phyloP scores from a whole-genome alignment of 2,329 filamentous ascomycete genomes.

The Amauroascus niger region DNA sequence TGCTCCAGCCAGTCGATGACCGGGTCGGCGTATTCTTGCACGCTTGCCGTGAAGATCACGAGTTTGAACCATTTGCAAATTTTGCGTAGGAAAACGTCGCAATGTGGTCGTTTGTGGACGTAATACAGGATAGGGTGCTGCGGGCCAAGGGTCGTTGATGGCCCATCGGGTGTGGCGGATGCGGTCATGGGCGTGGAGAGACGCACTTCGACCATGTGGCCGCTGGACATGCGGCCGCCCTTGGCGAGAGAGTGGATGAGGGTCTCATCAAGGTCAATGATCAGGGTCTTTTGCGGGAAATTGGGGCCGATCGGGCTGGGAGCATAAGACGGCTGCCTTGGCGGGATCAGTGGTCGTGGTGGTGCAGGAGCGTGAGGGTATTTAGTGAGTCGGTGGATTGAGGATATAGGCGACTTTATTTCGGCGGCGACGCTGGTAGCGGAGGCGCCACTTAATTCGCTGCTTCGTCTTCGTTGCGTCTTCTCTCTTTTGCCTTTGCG shows the following conservation, averaged over 20 bases:
- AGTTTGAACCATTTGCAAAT: constrained; percentile 98
- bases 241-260: constrained; percentile 97
- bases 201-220: constrained; percentile 98
- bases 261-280: constrained; percentile 93
- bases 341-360: constrained; percentile 79
- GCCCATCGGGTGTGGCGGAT: constrained; percentile 44
- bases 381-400: constrained; percentile 60
- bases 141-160: constrained; percentile 52
- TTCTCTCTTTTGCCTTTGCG: constrained; percentile 62
- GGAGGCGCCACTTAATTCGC: constrained; percentile 24
- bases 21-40: constrained; percentile 96
- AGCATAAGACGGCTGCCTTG: constrained; percentile 79
- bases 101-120: constrained; percentile 94
- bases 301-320: constrained; percentile 34
- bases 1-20: constrained; percentile 98
- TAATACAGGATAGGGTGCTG: constrained; percentile 98
- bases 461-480: constrained; percentile 27
- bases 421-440: constrained; percentile 50
- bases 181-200: constrained; percentile 43
- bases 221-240: constrained; percentile 86
- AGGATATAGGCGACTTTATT: constrained; percentile 88
- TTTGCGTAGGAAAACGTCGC: constrained; percentile 90
- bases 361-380: constrained; percentile 86
- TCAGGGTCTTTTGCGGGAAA: constrained; percentile 77
- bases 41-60: constrained; percentile 90